Evolutionary conservation across 495 filamentous ascomycete species (phyloP), one percentile per base, ranked within the genome.

Genomic region (Astrothelium subdiscretum): DNA sequence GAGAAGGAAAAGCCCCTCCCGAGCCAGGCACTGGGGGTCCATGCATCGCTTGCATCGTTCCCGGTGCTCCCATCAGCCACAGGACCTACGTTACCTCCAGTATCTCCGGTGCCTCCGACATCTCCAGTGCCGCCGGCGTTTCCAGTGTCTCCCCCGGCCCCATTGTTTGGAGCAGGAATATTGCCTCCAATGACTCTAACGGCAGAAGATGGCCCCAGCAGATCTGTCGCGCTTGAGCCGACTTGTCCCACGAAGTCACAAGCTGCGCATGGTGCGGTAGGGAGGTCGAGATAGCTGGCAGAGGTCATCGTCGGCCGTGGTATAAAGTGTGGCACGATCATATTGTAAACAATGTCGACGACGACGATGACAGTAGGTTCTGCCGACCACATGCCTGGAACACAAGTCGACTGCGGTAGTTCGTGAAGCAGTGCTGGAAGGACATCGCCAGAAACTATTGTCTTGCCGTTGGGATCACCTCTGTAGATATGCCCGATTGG

Each of bases 281-380:
- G 48, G 29, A 54, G 48, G 10, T 54, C 22, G 15, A 54, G 48
- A 29, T 8, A 8, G n/a, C 22, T n/a, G 5, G 48, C 48, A 2
- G 22, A 8, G 5, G 48, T 54, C 48, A 54, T 54, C 3, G 48
- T 20, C 3, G 48, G 48, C 20, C 12, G 10, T 8, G 48, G 48
- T 12, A 54, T 6, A 11, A 12, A 29, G 2, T 11, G 8, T 12
- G 20, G 48, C 5, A 54, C 20, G 42, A 48, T 54, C 26, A 8
- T 8, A 29, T n/a, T 3, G 29, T 54, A 54, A 2, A 24, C 29
- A 24, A 54, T 60, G 58, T 69, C 26, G 27, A 69, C 62, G 22
- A 69, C 63, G 20, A 69, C 24, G 12, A 63, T 58, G 4, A 69
- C 65, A 1, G 67, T 69, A 1, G 67, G 67, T 3, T 44, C 65